A percentile compares a stretch with the other conserved stretches of the same genome.
Evolutionary conservation across 805 yeast species (phyloP).

Genomic region (Wickerhamomyces bovis): DNA sequence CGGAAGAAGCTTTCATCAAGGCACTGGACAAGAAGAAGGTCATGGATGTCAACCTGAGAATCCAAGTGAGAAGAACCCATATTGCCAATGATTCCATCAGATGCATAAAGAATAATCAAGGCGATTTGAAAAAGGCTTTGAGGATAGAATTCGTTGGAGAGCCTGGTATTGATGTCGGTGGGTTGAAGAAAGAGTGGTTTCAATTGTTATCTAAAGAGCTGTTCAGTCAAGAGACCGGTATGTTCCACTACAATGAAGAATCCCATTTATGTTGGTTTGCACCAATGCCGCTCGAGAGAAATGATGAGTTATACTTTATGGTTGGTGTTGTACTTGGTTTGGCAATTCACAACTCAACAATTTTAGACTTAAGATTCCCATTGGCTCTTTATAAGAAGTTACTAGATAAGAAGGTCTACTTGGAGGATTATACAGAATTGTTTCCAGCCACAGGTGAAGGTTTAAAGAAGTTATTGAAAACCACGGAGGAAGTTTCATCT

Average conservation of each 20-base stretch:
- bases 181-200: slow-evolving; percentile 93
- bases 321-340: slow-evolving; percentile 86
- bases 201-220: slow-evolving; percentile 61
- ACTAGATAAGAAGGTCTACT: slow-evolving; percentile 43
- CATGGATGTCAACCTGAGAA: slow-evolving; percentile 60
- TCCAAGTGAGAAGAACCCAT: slow-evolving; percentile 60
- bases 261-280: slow-evolving; percentile 76
- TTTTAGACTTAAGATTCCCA: slow-evolving; percentile 76
- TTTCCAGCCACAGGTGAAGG: slow-evolving; percentile 62
- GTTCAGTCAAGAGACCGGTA: slow-evolving; percentile 61
- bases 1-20: slow-evolving; percentile 81
- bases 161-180: slow-evolving; percentile 95
- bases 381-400: slow-evolving; percentile 70
- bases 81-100: slow-evolving; percentile 72
- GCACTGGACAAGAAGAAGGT: slow-evolving; percentile 59
- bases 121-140: slow-evolving; percentile 66
- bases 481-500: slow-evolving; percentile 39
- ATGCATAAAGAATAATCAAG: slow-evolving; percentile 46
- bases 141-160: slow-evolving; percentile 79
- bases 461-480: slow-evolving; percentile 40
- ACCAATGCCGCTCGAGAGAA: slow-evolving; percentile 34
- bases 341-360: slow-evolving; percentile 87
- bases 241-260: slow-evolving; percentile 61
- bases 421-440: slow-evolving; percentile 62
- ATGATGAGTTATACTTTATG: slow-evolving; percentile 56